Evolutionary conservation across 2,329 filamentous ascomycete genomes (phyloP), one percentile per base, ranked within the genome.

Genomic region (Hypomyces perniciosus): DNA sequence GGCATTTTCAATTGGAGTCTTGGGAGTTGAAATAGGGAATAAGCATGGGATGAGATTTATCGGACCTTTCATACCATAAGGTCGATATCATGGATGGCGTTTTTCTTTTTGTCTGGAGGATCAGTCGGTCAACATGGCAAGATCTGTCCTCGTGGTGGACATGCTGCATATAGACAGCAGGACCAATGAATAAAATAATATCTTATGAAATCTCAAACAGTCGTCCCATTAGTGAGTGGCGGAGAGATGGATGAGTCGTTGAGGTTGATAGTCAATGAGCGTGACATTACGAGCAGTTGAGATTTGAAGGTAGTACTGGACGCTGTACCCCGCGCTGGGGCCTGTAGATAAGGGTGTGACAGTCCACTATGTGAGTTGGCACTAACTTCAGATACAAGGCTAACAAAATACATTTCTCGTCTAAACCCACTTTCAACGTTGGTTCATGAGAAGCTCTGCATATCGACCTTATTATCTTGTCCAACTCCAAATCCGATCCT

Each of bases 41-140:
- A 28, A 42, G 48, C 37, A 51, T 20, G 43, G 48, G 27, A 28
- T 33, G 20, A 20, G 20, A 20, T 20, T 20, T 20, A 3, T 20
- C 20, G 20, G 20, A 20, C 20, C 20, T 42, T 51, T 44, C 9
- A 43, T 30, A 33, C 33, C 42, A 28, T 37, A 46, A 43, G 46
- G 37, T 41, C 27, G 20, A 48, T 30, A 51, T 51, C 48, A 51
- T 51, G 48, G 48, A 29, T 33, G 48, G 48, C 48, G 48, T 51
- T 46, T 28, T 42, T 28, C 12, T 28, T 41, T 28, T 49, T n/a
- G 26, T 44, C n/a, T 42, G 31, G 42, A 40, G 42, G 35, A 20
- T 20, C 20, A 20, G 20, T 20, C 20, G 20, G 20, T 20, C 20
- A 20, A 20, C 20, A 20, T 20, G 20, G 20, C 20, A 20, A 20